A percentile compares a stretch with the other conserved stretches of the same genome.
phyloP scores from a whole-genome alignment of 148 eudicot species.

The Beta vulgaris region DNA sequence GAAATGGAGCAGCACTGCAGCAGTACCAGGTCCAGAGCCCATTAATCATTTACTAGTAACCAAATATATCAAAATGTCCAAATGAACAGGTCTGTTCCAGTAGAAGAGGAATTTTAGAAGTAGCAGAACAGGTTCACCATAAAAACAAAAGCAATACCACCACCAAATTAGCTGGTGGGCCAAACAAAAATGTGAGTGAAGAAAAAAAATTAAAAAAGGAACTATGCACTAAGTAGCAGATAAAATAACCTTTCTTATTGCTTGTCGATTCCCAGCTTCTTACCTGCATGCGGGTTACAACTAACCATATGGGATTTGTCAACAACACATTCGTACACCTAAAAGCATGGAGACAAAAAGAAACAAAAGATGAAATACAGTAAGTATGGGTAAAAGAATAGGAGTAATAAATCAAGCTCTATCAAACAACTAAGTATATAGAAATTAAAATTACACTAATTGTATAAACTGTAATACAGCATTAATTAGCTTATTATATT shows the following conservation, averaged over 20 bases:
- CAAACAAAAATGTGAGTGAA: background rate
- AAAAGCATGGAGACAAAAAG: constrained; percentile 1
- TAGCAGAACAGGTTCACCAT: background rate
- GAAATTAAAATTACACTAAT: background rate
- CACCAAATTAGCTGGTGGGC: background rate
- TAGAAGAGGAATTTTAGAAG: background rate
- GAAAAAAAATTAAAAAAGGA: background rate
- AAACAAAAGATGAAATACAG: background rate
- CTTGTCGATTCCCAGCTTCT: background rate
- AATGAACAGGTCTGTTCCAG: background rate
- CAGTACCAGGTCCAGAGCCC: no score
- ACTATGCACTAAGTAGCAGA: background rate
- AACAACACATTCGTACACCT: constrained; percentile 93
- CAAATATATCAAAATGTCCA: background rate
- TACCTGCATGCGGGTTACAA: constrained; percentile 99
- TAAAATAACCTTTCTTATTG: background rate
- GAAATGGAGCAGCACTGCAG: no score
- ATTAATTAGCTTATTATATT: background rate
- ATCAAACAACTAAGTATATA: background rate
- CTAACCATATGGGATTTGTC: constrained; percentile 97
- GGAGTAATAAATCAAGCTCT: background rate
- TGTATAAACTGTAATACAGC: background rate
- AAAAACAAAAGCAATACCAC: background rate
- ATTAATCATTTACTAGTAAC: no score
- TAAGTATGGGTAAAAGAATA: background rate